phyloP scores from a whole-genome alignment of 2,329 filamentous ascomycete species.

The Fusarium equiseti region DNA sequence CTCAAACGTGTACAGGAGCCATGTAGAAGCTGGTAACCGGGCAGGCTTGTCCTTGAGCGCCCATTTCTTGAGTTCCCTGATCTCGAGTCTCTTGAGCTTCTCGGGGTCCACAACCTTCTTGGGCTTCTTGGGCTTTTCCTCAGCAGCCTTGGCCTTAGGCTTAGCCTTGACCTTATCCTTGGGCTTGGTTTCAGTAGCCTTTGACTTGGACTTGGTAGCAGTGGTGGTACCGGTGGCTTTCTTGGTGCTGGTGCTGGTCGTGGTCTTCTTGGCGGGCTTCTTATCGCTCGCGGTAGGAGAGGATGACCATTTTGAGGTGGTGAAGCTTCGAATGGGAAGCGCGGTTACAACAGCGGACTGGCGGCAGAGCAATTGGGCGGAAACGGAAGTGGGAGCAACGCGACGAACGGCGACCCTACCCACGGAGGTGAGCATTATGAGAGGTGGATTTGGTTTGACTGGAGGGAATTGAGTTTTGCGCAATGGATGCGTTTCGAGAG shows the following conservation, averaged over 20 bases:
- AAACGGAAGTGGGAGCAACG: conserved; percentile 44
- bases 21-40: conserved; percentile 49
- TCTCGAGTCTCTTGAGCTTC: conserved; percentile 47
- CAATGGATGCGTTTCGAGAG: not conserved
- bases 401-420: conserved; percentile 56
- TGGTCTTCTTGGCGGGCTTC: conserved; percentile 38
- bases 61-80: conserved; percentile 55
- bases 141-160: conserved; percentile 45
- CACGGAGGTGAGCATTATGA: conserved; percentile 58
- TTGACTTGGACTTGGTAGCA: conserved; percentile 22
- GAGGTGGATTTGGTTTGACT: not conserved
- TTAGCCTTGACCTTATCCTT: conserved; percentile 46
- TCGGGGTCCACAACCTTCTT: conserved; percentile 56
- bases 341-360: conserved; percentile 30
- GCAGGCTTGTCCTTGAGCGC: conserved; percentile 58
- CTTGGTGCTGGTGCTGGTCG: conserved; percentile 25
- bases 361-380: conserved; percentile 42
- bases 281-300: conserved; percentile 42
- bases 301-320: conserved; percentile 47
- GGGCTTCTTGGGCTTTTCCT: conserved; percentile 47
- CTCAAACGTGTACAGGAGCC: conserved; percentile 55
- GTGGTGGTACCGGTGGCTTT: conserved; percentile 38
- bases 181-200: conserved; percentile 47
- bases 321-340: conserved; percentile 49
- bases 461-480: not conserved